Evolutionary conservation across 2,329 filamentous ascomycete species (phyloP).

Genomic region (Thelonectria rubi): DNA sequence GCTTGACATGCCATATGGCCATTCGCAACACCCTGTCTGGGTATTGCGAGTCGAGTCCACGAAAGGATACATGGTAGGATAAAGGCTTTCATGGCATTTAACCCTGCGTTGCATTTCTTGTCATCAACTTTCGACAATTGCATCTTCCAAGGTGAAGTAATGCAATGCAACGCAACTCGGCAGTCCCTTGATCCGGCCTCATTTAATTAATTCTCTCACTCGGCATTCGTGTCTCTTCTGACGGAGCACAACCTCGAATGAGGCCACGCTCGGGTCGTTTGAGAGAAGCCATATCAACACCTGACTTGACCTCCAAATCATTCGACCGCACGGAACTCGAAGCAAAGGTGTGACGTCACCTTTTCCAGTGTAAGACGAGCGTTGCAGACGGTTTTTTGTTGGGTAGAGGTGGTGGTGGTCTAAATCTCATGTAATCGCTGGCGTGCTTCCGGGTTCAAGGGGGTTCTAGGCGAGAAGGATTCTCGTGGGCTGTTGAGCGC

Average conservation of each 20-base stretch:
- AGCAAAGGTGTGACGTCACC: slow-evolving; percentile 12
- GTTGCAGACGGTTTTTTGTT: background rate
- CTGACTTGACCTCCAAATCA: slow-evolving; percentile 20
- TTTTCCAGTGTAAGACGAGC: background rate
- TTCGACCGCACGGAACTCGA: slow-evolving; percentile 21
- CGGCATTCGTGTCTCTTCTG: background rate
- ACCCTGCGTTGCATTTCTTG: no score
- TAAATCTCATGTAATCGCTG: background rate
- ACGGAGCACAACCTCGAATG: slow-evolving; percentile 5
- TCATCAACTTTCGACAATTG: no score
- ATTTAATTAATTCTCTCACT: background rate
- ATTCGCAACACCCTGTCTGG: no score
- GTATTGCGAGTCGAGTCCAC: no score
- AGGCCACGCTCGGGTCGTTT: slow-evolving; percentile 19
- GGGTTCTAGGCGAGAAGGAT: background rate
- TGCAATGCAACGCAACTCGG: no score
- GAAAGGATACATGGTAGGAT: no score
- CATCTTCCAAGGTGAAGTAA: no score
- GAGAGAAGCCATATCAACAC: slow-evolving; percentile 17
- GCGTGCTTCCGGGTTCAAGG: no score
- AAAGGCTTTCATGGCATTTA: no score
- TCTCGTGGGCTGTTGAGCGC: background rate
- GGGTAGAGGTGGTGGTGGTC: background rate
- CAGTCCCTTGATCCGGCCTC: background rate
- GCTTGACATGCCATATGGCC: no score